Percentiles rank a stretch among this genome's conserved stretches.
Conservation (phyloP, 129 eudicot species). For the Cynara cardunculus region DNA sequence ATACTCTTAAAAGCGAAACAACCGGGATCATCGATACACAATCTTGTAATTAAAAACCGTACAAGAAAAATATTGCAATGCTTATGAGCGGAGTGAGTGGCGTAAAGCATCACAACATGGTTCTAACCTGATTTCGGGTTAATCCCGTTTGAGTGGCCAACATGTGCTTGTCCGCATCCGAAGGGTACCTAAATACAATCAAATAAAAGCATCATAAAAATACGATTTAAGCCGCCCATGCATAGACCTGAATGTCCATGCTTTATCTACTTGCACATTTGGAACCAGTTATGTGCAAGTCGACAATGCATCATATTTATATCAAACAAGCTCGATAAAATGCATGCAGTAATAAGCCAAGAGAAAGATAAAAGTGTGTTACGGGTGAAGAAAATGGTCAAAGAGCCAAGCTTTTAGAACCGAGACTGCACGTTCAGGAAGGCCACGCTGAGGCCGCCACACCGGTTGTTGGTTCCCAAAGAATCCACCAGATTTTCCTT, state of each 20-base stretch:
- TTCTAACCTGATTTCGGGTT: constrained; percentile 79
- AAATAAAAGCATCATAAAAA: not conserved
- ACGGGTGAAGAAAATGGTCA: constrained; percentile 99
- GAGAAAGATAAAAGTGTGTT: constrained; percentile 18
- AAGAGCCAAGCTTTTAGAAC: constrained; percentile 85
- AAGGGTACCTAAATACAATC: constrained; percentile 63
- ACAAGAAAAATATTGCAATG: not conserved
- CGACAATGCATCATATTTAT: not conserved
- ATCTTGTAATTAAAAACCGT: not conserved
- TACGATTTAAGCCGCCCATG: not conserved
- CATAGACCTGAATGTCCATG: not conserved
- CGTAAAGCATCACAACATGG: not conserved
- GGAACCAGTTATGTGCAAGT: not conserved
- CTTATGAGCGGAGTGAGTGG: not conserved
- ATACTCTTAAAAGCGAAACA: too few relatives aligned
- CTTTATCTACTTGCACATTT: not conserved
- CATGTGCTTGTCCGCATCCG: constrained; percentile 90
- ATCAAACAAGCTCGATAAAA: not conserved
- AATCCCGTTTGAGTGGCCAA: constrained; percentile 84
- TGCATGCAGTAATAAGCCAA: not conserved
- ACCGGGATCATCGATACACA: not conserved
- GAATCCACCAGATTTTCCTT: constrained; percentile 33
- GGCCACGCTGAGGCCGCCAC: constrained; percentile 96
- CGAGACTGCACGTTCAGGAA: constrained; percentile 90
- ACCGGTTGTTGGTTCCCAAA: constrained; percentile 60